Conservation (phyloP, 1,284 basidiomycete genomes). For the Rhizopogon parksii region DNA sequence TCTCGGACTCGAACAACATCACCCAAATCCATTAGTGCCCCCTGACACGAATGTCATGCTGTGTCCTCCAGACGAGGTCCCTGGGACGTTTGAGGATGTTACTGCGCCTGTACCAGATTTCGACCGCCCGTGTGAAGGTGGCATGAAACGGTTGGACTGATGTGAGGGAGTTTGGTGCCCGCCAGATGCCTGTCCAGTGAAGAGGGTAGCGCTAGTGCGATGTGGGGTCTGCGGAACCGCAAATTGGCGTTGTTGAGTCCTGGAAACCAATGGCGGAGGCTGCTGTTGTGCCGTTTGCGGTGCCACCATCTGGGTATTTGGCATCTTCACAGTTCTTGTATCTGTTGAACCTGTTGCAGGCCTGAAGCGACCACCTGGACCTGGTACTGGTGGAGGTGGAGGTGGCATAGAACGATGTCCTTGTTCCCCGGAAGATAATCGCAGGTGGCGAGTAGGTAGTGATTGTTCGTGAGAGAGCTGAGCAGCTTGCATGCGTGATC, state of each 20-base stretch:
- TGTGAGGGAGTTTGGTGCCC: constrained; percentile 9
- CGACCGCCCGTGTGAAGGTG: constrained; percentile 17
- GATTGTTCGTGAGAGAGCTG: constrained; percentile 32
- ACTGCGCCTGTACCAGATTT: constrained; percentile 8
- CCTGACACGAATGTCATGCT: constrained; percentile 43
- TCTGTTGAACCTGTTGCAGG: constrained; percentile 12
- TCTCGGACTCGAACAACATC: constrained; percentile 6
- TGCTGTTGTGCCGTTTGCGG: constrained; percentile 12
- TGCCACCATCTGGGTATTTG: neutral
- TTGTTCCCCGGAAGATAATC: constrained; percentile 7
- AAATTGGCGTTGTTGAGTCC: neutral
- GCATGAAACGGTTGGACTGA: constrained; percentile 26
- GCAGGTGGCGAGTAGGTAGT: constrained; percentile 20
- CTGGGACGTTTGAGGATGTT: constrained; percentile 4
- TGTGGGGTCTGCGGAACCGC: neutral
- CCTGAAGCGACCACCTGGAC: constrained; percentile 23
- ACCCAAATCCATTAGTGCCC: constrained; percentile 23
- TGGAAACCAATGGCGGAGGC: neutral
- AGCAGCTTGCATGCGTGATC: constrained; percentile 30
- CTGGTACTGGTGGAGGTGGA: constrained; percentile 23
- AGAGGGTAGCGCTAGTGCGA: constrained; percentile 1
- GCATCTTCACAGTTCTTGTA: constrained; percentile 8
- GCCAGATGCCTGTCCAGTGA: constrained; percentile 1
- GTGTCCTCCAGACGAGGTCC: constrained; percentile 30
- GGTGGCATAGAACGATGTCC: constrained; percentile 18